Evolutionary conservation across 495 filamentous ascomycete genomes (phyloP), one percentile per base, ranked within the genome.

Genomic region (Rhypophila decipiens): DNA sequence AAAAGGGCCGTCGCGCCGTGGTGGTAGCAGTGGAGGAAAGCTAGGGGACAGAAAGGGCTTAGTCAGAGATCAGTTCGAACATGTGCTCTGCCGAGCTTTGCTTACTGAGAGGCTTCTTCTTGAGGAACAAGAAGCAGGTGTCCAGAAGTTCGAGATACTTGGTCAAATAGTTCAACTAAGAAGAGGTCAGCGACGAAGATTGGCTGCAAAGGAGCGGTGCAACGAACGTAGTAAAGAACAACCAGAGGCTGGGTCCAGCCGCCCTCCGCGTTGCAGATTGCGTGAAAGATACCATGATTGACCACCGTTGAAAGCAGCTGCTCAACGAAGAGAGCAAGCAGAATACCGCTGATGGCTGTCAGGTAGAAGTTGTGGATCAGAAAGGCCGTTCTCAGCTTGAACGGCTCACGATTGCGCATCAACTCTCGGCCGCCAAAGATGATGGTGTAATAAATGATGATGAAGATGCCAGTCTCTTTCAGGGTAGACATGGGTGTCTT

Each of bases 81-180:
- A 42, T 39, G 46, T n/a, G 49, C 35, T 49, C 23, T 82, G 78
- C 49, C 81, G 76, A 23, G 23, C 9, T 15, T 21, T 11, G 23
- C 79, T 50, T 79, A 85, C 82, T 86, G 62, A 88, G 68, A 24
- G 86, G 86, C 75, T 90, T 90, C 76, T 90, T 90, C 80, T 90
- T 89, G 55, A 89, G 69, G 69, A 88, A 83, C 46, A 90, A 68
- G 75, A 90, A 90, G 54, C 84, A 76, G 42, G 86, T 90, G 63
- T 90, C 86, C 52, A 90, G 59, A 37, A 90, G 74, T 61, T 90
- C 86, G 44, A 89, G 75, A 65, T 87, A 90, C 66, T 89, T 89
- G 54, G 84, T 88, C 19, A 89, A 76, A 70, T 89, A 89, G 68
- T 90, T 90, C 52, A 90, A 69, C 86, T 90, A 55, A 12, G 39